Evolutionary conservation across 352 stramenopile species (phyloP), one percentile per base, ranked within the genome.

Genomic region (Globisporangium splendens): DNA sequence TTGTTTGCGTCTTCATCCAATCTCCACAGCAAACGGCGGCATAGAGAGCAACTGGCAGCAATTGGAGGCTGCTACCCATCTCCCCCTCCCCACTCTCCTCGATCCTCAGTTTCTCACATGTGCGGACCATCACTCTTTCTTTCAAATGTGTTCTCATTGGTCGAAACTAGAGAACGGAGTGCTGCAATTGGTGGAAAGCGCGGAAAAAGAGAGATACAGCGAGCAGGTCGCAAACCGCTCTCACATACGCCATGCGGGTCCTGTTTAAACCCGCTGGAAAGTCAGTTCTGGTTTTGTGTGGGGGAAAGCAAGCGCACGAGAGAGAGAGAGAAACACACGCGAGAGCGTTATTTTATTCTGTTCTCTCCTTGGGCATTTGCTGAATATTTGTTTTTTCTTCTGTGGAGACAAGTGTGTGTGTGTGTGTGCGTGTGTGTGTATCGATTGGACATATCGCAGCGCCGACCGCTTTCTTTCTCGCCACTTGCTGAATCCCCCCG

Each of bases 231-330:
- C 33, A 47, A 56, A 56, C 50, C 31, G 35, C 38, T 43, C 38
- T 43, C 38, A 17, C 11, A 17, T 10, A 43, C 38, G 38, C 39
- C 43, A 51, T 46, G 35, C 21, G 43, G 31, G 31, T 57, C 49
- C n/a, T 51, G 39, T 33, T 56, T 33, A 35, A 17, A 43, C 21
- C 24, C 38, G 54, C 42, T 56, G 52, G 50, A 41, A 59, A 87
- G 74, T 83, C 73, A 85, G 77, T 87, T 83, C 74, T 78, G 72
- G 68, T 87, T 87, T 84, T 76, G 54, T 73, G 38, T 62, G 63
- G 63, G 24, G 50, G 59, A 62, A 60, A 47, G 46, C 56, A 66
- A 60, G 54, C 56, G 15, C 24, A 20, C 18, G 43, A 46, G 38
- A 47, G 18, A 33, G 47, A 57, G 39, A 22, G 12, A 57, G 50